phyloP scores from a whole-genome alignment of 75 land plant genomes.

The Picea glauca region DNA sequence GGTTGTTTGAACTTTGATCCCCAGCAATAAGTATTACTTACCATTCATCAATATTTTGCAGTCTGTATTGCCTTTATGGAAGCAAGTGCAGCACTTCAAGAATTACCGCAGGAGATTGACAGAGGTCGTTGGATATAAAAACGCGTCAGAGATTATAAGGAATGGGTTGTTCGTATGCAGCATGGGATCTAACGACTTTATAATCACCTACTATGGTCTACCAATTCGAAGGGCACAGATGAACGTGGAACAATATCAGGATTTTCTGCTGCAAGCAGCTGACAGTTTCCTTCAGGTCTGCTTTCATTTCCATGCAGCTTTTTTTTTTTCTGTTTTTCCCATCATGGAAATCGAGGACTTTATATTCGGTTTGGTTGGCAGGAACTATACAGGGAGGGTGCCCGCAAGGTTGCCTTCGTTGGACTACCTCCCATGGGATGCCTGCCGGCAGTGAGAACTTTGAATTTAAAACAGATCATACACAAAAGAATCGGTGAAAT shows the following conservation, averaged over 20 bases:
- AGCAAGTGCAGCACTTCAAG: slow-evolving; percentile 18
- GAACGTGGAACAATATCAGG: slow-evolving; percentile 16
- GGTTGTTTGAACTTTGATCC: too few species aligned
- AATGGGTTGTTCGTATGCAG: slow-evolving; percentile 23
- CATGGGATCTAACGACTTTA: slow-evolving; percentile 45
- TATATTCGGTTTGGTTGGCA: background rate
- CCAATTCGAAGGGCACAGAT: slow-evolving; percentile 9
- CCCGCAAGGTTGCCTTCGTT: background rate
- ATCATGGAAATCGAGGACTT: background rate
- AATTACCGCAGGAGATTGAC: slow-evolving; percentile 4
- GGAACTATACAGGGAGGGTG: slow-evolving; percentile 11
- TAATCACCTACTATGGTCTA: slow-evolving; percentile 21
- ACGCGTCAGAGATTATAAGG: slow-evolving; percentile 16
- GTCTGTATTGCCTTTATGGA: background rate
- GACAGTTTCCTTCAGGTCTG: background rate
- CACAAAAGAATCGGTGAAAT: too few species aligned
- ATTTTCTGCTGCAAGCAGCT: slow-evolving; percentile 11
- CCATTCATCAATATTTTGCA: too few species aligned
- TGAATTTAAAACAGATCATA: background rate
- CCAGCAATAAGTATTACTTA: too few species aligned
- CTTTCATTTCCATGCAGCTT: background rate
- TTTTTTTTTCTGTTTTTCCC: background rate
- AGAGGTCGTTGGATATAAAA: slow-evolving; percentile 7
- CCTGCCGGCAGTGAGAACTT: background rate
- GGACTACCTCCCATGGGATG: slow-evolving; percentile 10